Conservation (phyloP, 345 rosid genomes). For the Salix dunnii region DNA sequence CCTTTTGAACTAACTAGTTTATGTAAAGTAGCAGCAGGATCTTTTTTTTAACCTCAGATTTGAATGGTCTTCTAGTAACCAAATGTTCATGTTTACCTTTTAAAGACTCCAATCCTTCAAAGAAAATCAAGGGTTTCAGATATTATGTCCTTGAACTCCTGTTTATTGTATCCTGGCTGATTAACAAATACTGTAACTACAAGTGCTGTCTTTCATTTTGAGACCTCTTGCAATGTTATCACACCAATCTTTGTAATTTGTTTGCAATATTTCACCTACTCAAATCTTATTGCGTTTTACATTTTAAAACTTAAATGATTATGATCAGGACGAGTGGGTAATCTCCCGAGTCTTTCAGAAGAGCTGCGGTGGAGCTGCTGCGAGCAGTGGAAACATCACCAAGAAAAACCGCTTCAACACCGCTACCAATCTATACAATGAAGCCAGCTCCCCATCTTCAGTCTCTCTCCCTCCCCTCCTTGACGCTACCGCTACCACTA, state of each 20-base stretch:
- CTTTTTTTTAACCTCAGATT: neutral
- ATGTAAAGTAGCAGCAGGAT: neutral
- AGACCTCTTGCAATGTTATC: neutral
- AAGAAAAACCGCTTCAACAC: constrained; percentile 42
- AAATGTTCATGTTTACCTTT: neutral
- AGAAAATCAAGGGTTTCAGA: neutral
- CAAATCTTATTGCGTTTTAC: neutral
- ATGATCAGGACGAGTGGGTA: constrained; percentile 86
- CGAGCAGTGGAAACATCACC: constrained; percentile 14
- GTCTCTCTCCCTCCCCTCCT: constrained; percentile 81
- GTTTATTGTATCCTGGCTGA: neutral
- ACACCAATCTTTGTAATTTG: neutral
- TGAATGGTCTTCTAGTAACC: neutral
- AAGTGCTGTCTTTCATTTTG: neutral
- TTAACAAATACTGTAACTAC: neutral
- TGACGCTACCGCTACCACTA: constrained; percentile 32
- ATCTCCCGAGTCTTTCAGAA: constrained; percentile 82
- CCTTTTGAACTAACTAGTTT: too few species aligned
- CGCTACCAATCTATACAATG: constrained; percentile 29
- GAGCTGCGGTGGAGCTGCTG: constrained; percentile 34
- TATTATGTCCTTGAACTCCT: neutral
- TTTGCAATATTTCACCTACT: neutral
- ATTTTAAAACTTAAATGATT: neutral
- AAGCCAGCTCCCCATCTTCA: constrained; percentile 67
- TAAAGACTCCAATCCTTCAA: neutral